A percentile compares a stretch with the other conserved stretches of the same genome.
Evolutionary conservation across 2,329 filamentous ascomycete species (phyloP).

Genomic region (Calonectria pseudoreteaudii): DNA sequence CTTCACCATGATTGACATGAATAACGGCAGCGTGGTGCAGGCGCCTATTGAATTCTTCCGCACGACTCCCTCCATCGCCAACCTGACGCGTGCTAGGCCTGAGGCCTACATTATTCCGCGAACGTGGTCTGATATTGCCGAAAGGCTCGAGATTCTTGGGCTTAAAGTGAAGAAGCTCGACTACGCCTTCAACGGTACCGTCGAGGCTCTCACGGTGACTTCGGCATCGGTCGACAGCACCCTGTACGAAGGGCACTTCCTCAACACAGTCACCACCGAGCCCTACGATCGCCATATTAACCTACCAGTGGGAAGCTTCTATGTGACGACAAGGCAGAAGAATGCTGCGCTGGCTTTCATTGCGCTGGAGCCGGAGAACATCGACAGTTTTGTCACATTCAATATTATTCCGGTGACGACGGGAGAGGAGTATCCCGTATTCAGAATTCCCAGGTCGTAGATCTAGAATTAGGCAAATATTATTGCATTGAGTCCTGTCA

Average conservation of each 20-base stretch:
- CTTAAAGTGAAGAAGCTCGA: background rate
- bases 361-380: background rate
- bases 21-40: background rate
- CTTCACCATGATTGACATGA: constrained; percentile 4
- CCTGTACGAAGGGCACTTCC: background rate
- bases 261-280: background rate
- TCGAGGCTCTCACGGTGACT: background rate
- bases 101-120: background rate
- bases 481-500: background rate
- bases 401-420: background rate
- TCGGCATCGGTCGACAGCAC: background rate
- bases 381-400: background rate
- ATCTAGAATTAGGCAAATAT: background rate
- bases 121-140: background rate
- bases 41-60: background rate
- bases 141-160: background rate
- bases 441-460: background rate
- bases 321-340: background rate
- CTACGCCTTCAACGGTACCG: background rate
- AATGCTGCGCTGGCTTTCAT: background rate
- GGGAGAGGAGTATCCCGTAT: background rate
- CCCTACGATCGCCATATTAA: background rate
- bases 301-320: background rate
- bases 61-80: background rate
- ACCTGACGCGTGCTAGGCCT: background rate